Percentiles rank a stretch among this genome's conserved stretches.
Evolutionary conservation across 768 basidiomycete genomes (phyloP).

Genomic region (Leucocoprinus birnbaumii): DNA sequence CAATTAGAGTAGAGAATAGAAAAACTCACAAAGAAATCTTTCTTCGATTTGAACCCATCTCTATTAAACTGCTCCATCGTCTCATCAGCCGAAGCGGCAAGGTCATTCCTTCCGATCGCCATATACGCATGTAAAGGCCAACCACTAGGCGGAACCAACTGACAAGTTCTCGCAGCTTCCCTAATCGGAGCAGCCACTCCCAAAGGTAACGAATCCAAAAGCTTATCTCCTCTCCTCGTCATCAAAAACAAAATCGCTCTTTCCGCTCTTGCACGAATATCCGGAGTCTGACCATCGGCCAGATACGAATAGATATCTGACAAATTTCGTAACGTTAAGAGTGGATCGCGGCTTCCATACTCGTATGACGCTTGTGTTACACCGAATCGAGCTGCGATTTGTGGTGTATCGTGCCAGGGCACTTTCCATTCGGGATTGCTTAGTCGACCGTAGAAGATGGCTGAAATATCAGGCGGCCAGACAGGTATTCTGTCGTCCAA

Average conservation of each 20-base stretch:
- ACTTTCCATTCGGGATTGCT: conserved; percentile 70
- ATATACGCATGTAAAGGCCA: conserved; percentile 73
- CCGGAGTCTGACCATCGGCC: conserved; percentile 46
- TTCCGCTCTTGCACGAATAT: conserved; percentile 65
- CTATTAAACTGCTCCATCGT: conserved; percentile 41
- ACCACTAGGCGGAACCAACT: conserved; percentile 68
- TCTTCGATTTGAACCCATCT: conserved; percentile 54
- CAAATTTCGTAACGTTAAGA: conserved; percentile 50
- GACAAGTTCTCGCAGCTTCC: conserved; percentile 84
- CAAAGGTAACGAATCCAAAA: conserved; percentile 58
- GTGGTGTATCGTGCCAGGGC: conserved; percentile 46
- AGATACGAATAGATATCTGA: conserved; percentile 57
- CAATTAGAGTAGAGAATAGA: neutral
- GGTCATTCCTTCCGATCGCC: conserved; percentile 71
- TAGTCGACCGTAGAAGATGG: conserved; percentile 56
- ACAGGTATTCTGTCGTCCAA: conserved; percentile 72
- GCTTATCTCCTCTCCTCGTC: conserved; percentile 39
- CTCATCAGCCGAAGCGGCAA: conserved; percentile 59
- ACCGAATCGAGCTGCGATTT: conserved; percentile 45
- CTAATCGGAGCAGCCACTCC: conserved; percentile 76
- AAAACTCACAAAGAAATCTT: conserved; percentile 53
- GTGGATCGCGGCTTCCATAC: conserved; percentile 61
- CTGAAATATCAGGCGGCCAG: conserved; percentile 76
- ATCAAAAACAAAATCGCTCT: conserved; percentile 58
- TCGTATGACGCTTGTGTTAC: conserved; percentile 49